Conservation (phyloP, 1,284 basidiomycete genomes). For the Ceratobasidium papillatum region DNA sequence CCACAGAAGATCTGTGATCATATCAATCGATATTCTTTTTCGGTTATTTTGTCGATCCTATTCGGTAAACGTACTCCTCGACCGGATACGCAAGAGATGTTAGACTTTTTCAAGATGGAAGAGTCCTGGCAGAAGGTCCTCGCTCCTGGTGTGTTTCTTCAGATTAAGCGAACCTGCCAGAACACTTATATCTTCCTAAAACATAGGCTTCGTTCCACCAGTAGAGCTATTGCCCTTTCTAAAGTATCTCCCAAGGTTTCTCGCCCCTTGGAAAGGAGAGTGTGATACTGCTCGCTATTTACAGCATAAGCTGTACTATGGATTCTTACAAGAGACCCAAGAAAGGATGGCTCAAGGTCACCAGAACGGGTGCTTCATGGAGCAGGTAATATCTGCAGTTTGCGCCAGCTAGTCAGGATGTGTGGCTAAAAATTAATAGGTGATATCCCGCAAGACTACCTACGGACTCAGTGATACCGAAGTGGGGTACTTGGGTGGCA, state of each 20-base stretch:
- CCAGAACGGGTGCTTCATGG: constrained; percentile 43
- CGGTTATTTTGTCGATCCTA: background rate
- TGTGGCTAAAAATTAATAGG: background rate
- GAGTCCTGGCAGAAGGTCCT: background rate
- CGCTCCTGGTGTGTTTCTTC: background rate
- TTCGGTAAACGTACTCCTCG: constrained; percentile 3
- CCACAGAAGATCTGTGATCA: background rate
- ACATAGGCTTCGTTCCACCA: constrained; percentile 51
- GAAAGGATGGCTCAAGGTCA: constrained; percentile 42
- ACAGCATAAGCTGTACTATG: constrained; percentile 48
- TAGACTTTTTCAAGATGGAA: background rate
- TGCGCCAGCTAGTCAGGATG: too few relatives aligned
- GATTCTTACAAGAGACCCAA: constrained; percentile 44
- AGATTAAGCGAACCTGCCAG: background rate
- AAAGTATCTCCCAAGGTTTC: constrained; percentile 51
- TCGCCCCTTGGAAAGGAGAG: constrained; percentile 51
- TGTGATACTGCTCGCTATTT: constrained; percentile 46
- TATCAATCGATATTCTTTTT: background rate
- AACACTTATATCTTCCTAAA: too few relatives aligned
- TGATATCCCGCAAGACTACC: constrained; percentile 19
- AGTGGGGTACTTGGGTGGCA: constrained; percentile 40
- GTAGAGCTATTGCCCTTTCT: constrained; percentile 53
- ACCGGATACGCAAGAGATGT: background rate
- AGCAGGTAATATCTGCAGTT: too few relatives aligned
- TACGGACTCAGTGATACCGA: constrained; percentile 27